Percentiles rank a stretch among this genome's conserved stretches.
phyloP scores from a whole-genome alignment of 345 rosid species.

The Rubroshorea leprosula region DNA sequence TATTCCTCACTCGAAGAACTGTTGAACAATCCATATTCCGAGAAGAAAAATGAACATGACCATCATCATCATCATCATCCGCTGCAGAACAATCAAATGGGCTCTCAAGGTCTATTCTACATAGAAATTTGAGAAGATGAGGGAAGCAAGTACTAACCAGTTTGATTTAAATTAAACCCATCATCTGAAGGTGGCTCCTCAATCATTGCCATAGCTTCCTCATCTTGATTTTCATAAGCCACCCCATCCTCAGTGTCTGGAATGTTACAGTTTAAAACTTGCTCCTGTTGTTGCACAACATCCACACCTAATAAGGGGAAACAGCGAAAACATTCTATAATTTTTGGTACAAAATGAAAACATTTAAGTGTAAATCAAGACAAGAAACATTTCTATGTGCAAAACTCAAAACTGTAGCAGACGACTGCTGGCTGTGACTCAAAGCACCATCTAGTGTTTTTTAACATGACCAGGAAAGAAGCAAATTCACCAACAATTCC shows the following conservation, averaged over 20 bases:
- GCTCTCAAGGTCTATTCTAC: not conserved
- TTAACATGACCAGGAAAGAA: no score
- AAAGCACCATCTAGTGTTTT: no score
- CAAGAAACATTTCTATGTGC: no score
- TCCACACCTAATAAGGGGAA: constrained; percentile 31
- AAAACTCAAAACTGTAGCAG: no score
- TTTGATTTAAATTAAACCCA: constrained; percentile 19
- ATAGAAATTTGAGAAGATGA: not conserved
- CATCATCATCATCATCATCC: constrained; percentile 33
- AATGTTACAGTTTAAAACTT: constrained; percentile 40
- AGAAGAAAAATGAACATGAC: constrained; percentile 24
- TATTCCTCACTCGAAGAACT: constrained; percentile 42
- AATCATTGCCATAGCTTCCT: constrained; percentile 49
- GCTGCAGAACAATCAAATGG: constrained; percentile 22
- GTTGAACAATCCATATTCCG: constrained; percentile 35
- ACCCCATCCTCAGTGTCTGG: constrained; percentile 50
- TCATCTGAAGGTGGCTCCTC: constrained; percentile 46
- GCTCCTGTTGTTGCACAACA: constrained; percentile 42
- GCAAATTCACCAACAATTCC: no score
- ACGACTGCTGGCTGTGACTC: no score
- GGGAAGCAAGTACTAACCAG: constrained; percentile 24
- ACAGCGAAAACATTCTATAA: not conserved
- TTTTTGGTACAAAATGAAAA: no score
- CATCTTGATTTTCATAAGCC: constrained; percentile 50
- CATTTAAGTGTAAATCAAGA: no score